Conservation (phyloP, 2,329 filamentous ascomycete species). For the Aspergillus hortae region DNA sequence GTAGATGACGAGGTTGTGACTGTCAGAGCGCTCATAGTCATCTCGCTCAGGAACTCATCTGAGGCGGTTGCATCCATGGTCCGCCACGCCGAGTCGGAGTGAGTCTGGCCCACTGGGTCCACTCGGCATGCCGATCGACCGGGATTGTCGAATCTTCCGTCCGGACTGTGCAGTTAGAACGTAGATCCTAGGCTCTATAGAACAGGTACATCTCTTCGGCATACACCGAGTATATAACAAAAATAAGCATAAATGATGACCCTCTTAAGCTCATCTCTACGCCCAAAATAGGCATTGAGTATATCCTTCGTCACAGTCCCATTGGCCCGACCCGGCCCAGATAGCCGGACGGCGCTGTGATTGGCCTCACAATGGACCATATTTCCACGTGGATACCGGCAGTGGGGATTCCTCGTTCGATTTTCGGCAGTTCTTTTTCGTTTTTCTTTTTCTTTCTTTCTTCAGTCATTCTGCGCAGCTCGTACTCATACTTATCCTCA, state of each 20-base stretch:
- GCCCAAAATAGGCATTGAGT: too few relatives aligned
- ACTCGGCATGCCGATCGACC: constrained; percentile 1
- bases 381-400: constrained; percentile 3
- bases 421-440: background rate
- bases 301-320: too few relatives aligned
- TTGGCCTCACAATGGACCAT: background rate
- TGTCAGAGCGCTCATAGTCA: background rate
- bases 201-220: too few relatives aligned
- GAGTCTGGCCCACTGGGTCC: background rate
- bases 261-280: too few relatives aligned
- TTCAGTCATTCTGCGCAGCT: background rate
- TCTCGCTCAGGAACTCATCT: background rate
- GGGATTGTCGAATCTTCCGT: background rate
- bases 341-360: background rate
- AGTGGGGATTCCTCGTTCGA: background rate
- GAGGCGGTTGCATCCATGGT: background rate
- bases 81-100: background rate
- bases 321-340: too few relatives aligned
- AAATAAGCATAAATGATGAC: too few relatives aligned
- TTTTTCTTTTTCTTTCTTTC: constrained; percentile 2
- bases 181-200: background rate
- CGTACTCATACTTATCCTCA: too few relatives aligned
- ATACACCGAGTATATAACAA: too few relatives aligned
- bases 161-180: background rate
- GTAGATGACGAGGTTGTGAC: too few relatives aligned